Evolutionary conservation across 208 protist genomes (phyloP), one percentile per base, ranked within the genome.

Genomic region (Trypanosoma grayi): DNA sequence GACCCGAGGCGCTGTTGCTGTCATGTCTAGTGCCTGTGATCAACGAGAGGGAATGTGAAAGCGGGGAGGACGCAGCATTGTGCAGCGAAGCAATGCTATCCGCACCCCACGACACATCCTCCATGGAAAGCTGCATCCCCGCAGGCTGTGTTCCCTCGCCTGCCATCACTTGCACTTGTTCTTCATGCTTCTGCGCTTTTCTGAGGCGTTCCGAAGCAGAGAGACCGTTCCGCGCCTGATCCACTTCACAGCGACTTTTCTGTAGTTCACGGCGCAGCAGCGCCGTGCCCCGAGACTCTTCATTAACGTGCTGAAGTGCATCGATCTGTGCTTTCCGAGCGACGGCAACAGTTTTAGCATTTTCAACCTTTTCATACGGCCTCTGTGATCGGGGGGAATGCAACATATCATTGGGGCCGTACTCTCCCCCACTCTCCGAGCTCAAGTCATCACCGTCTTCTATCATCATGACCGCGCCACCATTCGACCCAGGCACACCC

Each of bases 231-330:
- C 44, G 44, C 16, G 56, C 56, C 44, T 53, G 51, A 31, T 43
- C 56, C 18, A 62, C 56, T 9, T 46, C 53, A 36, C 3, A 5
- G 6, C 1, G 10, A 24, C 62, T 68, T 11, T 40, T 55, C 28
- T 60, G 60, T 18, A 68, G 11, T 55, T 59, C 62, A 30, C 28
- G 36, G 16, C 62, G 51, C 52, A 68, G 33, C 0, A 46, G 8
- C 13, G 25, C 30, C 8, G 41, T 24, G 24, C 27, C 44, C 18
- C 41, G 8, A 8, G 44, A 0, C 10, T 51, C 36, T 11, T 52
- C n/a, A 14, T 28, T 31, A 43, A 24, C 1, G 20, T 36, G 0
- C 36, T 50, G 41, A n/a, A 68, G 62, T 33, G 13, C 41, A 5
- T 54, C 60, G 1, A 60, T 40, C 18, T 41, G 30, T 28, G 44